A percentile compares a stretch with the other conserved stretches of the same genome.
Evolutionary conservation across 495 filamentous ascomycete genomes (phyloP).

Genomic region (Penicillium pancosmium): DNA sequence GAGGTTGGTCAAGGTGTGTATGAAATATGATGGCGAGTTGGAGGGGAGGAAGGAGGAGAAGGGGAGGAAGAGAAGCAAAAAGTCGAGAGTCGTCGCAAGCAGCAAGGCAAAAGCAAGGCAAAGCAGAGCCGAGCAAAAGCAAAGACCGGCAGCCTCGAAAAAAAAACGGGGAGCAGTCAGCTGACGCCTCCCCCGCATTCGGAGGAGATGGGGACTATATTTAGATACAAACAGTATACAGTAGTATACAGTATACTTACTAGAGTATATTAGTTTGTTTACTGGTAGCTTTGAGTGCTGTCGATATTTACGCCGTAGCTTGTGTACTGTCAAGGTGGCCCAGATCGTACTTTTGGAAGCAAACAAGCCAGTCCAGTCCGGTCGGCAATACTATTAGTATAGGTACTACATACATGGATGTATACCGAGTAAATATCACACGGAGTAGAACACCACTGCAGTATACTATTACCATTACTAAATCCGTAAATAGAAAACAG

Average conservation of each 20-base stretch:
- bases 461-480: no score
- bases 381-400: no score
- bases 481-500: neutral
- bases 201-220: constrained; percentile 10
- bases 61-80: constrained; percentile 1
- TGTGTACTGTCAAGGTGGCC: no score
- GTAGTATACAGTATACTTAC: neutral
- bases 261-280: neutral
- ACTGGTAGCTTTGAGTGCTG: neutral
- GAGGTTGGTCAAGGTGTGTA: neutral
- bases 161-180: constrained; percentile 21
- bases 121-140: constrained; percentile 7
- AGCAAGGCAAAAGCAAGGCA: neutral
- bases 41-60: constrained; percentile 4
- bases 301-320: no score
- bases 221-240: constrained; percentile 8
- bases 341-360: neutral
- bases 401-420: no score
- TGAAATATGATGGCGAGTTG: neutral
- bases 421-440: no score
- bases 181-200: constrained; percentile 26
- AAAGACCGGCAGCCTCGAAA: constrained; percentile 4
- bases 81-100: neutral
- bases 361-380: neutral
- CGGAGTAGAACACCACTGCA: no score